These are phyloP conservation scores for Hymenoscyphus salicellus DNA, from an alignment of 2,329 filamentous ascomycete genomes.

Conservation along the genomic window DNA sequence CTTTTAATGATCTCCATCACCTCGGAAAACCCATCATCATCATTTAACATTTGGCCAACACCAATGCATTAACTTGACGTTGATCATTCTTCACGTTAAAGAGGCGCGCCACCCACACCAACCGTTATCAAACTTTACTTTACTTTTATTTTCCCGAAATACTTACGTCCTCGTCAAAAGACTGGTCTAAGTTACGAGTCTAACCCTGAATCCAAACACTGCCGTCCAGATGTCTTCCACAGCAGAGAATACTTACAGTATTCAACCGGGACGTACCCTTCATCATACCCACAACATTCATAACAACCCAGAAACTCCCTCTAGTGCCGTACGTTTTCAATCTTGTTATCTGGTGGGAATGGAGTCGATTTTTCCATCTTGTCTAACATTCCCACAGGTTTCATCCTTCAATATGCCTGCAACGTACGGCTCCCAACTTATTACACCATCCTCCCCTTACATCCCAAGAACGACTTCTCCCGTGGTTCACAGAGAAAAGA, in stretches of 20 bases:
- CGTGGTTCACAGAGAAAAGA: slow-evolving; percentile 15
- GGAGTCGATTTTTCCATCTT: neutral
- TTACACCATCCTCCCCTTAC: slow-evolving; percentile 29
- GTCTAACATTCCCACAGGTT: slow-evolving; percentile 26
- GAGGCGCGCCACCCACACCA: neutral
- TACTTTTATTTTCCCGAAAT: neutral
- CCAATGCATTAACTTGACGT: slow-evolving; percentile 1
- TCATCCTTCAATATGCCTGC: slow-evolving; percentile 34
- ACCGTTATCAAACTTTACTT: slow-evolving; percentile 2
- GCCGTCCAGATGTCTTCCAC: slow-evolving; percentile 16
- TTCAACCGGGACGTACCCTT: slow-evolving; percentile 17
- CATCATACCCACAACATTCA: slow-evolving; percentile 13
- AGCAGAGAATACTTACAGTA: slow-evolving; percentile 11
- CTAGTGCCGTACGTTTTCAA: slow-evolving; percentile 29
- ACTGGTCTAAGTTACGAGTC: slow-evolving; percentile 1
- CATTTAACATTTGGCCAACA: neutral
- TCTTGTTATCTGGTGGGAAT: neutral
- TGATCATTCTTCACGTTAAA: neutral
- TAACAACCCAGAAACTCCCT: slow-evolving; percentile 23
- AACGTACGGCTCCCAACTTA: slow-evolving; percentile 28
- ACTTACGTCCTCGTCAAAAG: neutral
- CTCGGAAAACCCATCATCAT: neutral
- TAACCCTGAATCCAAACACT: neutral
- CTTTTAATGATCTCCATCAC: slow-evolving; percentile 13
- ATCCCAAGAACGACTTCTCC: slow-evolving; percentile 19